These are phyloP conservation scores for Malus hybrid DNA, from an alignment of 331 rosid genomes.

Conservation along the genomic window DNA sequence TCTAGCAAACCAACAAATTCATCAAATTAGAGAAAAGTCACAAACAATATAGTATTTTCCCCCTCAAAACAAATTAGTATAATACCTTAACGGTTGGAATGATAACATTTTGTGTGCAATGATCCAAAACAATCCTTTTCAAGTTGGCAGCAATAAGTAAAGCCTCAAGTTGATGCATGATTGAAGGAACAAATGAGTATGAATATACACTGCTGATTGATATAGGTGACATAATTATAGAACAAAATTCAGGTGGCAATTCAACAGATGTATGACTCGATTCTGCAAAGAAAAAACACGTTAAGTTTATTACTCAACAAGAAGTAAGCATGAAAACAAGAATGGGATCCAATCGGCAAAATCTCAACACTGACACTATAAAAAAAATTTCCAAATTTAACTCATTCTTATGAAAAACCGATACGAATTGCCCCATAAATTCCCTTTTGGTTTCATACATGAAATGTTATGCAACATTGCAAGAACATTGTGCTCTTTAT, in stretches of 20 bases:
- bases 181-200: slow-evolving; percentile 62
- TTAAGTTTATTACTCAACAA: not conserved
- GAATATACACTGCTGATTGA: slow-evolving; percentile 40
- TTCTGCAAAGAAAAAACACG: slow-evolving; percentile 32
- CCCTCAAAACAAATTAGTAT: no score
- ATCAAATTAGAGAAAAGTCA: no score
- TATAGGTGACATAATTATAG: slow-evolving; percentile 63
- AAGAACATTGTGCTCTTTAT: no score
- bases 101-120: slow-evolving; percentile 37
- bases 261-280: slow-evolving; percentile 42
- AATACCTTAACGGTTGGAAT: slow-evolving; percentile 55
- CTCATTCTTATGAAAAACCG: no score
- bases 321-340: not conserved
- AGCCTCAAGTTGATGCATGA: slow-evolving; percentile 77
- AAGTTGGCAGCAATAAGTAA: slow-evolving; percentile 55
- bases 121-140: slow-evolving; percentile 49
- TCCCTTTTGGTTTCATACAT: no score
- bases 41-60: no score
- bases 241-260: slow-evolving; percentile 79
- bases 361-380: no score
- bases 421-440: no score
- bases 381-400: no score
- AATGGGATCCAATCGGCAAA: no score
- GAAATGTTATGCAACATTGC: no score
- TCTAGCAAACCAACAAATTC: no score